Conservation (phyloP, 768 basidiomycete species). For the Lactarius tabidus region DNA sequence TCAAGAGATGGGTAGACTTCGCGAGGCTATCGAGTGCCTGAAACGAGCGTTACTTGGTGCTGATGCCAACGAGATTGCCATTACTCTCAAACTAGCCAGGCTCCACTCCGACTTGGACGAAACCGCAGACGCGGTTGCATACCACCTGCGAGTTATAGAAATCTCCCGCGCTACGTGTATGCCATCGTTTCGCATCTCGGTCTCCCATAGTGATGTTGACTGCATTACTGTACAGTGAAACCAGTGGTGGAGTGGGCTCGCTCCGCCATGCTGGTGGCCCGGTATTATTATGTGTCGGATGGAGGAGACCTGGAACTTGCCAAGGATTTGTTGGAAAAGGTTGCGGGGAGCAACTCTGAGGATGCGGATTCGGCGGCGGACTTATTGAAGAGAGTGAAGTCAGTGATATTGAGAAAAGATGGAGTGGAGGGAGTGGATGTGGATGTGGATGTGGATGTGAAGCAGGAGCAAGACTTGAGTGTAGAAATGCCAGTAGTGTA, state of each 20-base stretch:
- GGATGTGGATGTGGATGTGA: conserved; percentile 8
- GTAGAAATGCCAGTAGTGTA: conserved; percentile 15
- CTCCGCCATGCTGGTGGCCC: conserved; percentile 82
- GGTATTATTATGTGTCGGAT: conserved; percentile 62
- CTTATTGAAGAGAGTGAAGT: conserved; percentile 24
- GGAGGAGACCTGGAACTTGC: conserved; percentile 69
- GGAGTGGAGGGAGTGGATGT: neutral
- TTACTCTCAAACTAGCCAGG: conserved; percentile 70
- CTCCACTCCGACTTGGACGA: conserved; percentile 68
- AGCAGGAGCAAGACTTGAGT: conserved; percentile 6
- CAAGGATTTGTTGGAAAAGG: conserved; percentile 61
- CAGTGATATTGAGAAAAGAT: conserved; percentile 18
- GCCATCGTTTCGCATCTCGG: conserved; percentile 27
- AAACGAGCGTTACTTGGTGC: conserved; percentile 84
- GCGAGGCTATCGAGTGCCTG: conserved; percentile 89
- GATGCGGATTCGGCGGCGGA: conserved; percentile 25
- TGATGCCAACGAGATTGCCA: conserved; percentile 69
- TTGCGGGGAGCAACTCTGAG: conserved; percentile 35
- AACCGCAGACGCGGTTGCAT: conserved; percentile 61
- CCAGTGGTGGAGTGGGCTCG: conserved; percentile 75
- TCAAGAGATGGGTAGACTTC: conserved; percentile 82
- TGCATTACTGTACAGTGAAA: conserved; percentile 44
- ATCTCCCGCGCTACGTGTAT: conserved; percentile 60
- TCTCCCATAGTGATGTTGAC: conserved; percentile 21
- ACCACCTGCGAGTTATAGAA: conserved; percentile 78